Conservation (phyloP, 192 early-diverging fungal species). For the Entomortierella beljakovae region DNA sequence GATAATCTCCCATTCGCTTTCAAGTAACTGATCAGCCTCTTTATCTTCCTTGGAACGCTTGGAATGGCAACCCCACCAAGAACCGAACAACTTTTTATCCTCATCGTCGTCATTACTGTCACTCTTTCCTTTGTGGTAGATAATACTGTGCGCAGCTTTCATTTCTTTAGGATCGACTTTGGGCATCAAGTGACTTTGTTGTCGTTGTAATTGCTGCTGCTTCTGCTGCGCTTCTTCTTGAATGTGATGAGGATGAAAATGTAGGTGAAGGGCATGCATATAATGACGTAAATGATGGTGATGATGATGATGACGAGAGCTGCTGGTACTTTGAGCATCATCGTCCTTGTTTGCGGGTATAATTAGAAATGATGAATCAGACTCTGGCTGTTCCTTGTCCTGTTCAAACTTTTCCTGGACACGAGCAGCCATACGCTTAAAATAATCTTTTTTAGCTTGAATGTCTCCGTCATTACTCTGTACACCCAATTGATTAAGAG, state of each 20-base stretch:
- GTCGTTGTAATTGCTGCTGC: background rate
- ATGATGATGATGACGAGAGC: background rate
- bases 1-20: constrained; percentile 42
- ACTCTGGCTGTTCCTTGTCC: constrained; percentile 7
- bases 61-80: constrained; percentile 30
- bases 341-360: background rate
- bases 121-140: constrained; percentile 6
- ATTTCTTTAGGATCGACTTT: constrained; percentile 36
- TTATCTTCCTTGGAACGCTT: constrained; percentile 1
- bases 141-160: constrained; percentile 30
- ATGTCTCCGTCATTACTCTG: constrained; percentile 7
- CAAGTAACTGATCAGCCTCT: background rate
- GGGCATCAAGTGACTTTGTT: constrained; percentile 3
- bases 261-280: background rate
- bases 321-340: background rate
- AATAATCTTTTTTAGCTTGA: constrained; percentile 34
- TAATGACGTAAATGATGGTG: background rate
- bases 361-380: too few relatives aligned
- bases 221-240: background rate
- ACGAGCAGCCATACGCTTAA: constrained; percentile 30
- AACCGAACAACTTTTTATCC: constrained; percentile 23
- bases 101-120: constrained; percentile 13
- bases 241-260: background rate
- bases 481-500: constrained; percentile 22
- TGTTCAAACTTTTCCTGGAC: constrained; percentile 45